Evolutionary conservation across 2,329 filamentous ascomycete genomes (phyloP), one percentile per base, ranked within the genome.

Genomic region (Anthostomella pinea): DNA sequence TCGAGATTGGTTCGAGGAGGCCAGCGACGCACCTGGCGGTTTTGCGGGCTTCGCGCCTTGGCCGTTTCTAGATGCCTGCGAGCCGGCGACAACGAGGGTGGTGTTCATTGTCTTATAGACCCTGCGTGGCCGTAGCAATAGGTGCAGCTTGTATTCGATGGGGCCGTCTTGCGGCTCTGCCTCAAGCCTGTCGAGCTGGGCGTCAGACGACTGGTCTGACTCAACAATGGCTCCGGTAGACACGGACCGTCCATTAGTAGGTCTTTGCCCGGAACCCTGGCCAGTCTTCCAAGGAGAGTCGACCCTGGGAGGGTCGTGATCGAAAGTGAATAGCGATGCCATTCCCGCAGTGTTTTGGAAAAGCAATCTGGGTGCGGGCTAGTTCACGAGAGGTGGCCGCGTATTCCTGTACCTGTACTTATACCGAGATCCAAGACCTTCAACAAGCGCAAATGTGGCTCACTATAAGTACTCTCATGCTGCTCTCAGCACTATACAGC

Each of bases 241-340:
- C 49, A 41, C 63, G 59, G 49, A 54, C 25, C 51, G 47, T 35
- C 52, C 49, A 26, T 39, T 38, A 15, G 38, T 49, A 18, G 56
- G 46, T 35, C 57, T 63, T 32, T 58, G 64, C 36, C 60, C 62
- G 18, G 65, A 48, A 25, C 69, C 68, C 24, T 71, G 67, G 1
- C 81, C 75, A 8, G 72, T 79, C 33, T 84, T 75, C 93, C 93
- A 98, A 11, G 93, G 93, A 13, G 91, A 97, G 10, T 86, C 84
- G 22, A 97, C 88, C 60, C 87, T 74, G 2, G 87, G 87, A 29
- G 89, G 87, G 48, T 95, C 85, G 3, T 87, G 82, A 45, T 96
- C 88, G 59, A 87, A 98, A 0, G 91, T 96, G 61, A 98, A 98
- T 51, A 98, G 87, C 9, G 91, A 96, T 40, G 93, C 91, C 87